These are phyloP conservation scores for Penicillium sp. DNA, from an alignment of 2,329 filamentous ascomycete species.

Conservation along the genomic window DNA sequence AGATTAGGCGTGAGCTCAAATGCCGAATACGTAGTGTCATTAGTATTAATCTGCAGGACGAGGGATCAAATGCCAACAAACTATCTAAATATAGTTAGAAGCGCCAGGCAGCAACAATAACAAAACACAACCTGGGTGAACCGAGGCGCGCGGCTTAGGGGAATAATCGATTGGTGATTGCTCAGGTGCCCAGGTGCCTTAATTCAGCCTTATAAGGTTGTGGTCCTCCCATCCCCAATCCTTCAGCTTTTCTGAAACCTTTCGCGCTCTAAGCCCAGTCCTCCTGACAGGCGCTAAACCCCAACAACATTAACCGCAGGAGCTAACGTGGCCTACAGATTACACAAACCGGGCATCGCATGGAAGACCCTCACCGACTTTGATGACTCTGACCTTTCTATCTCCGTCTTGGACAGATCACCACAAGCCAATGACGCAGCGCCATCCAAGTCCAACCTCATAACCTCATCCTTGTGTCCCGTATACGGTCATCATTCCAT, in stretches of 20 bases:
- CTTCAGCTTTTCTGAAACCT: background rate
- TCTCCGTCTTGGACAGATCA: background rate
- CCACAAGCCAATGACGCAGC: background rate
- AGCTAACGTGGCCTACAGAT: background rate
- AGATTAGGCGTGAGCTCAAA: background rate
- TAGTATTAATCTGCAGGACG: too few species aligned
- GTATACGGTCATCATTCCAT: too few species aligned
- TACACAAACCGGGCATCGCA: background rate
- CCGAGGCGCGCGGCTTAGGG: background rate
- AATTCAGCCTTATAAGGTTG: background rate
- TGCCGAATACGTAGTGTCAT: background rate
- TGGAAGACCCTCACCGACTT: background rate
- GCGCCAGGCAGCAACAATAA: background rate
- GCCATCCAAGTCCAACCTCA: background rate
- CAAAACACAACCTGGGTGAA: background rate
- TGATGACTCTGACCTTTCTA: background rate
- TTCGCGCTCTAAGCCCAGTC: background rate
- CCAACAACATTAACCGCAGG: background rate
- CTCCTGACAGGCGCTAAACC: background rate
- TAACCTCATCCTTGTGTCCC: background rate
- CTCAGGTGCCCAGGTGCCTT: background rate
- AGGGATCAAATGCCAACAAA: background rate
- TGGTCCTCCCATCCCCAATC: background rate
- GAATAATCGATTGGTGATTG: background rate
- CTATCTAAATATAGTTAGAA: background rate